Base-by-base conservation (phyloP, 2,329 filamentous ascomycete species). In the Epichloe bromicola region DNA sequence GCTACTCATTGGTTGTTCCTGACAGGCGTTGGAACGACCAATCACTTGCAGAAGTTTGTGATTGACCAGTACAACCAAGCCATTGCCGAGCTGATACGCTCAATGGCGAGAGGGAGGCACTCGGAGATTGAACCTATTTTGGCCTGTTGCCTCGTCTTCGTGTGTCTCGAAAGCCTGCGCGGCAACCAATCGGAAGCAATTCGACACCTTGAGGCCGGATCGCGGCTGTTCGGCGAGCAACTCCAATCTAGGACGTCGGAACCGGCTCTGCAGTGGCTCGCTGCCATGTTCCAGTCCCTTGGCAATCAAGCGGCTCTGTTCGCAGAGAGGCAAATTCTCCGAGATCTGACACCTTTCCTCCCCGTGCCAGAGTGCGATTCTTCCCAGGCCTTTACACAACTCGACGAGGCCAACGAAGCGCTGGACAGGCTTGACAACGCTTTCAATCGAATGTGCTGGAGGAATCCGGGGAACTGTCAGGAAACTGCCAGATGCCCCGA, bases 331-430 rank as follows among this genome's bases (percentile, higher is more conserved):
- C 48, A 39, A 30, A 30, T 50, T 6, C 48, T 50, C 8, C 48
- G 17, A 19, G 48, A 50, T 20, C 34, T 50, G 20, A 38, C 41
- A 2, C 19, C 15, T 30, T 50, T 38, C 12, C 48, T 50, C 19
- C 48, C 48, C 5, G 10, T 15, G 4, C 19, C n/a, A 19, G 41
- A 50, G 10, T 11, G 7, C 11, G 39, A 49, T 37, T 23, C 48
- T n/a, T 34, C 48, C 33, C 30, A 23, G 34, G n/a, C 33, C 19
- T 50, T 50, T 20, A 30, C 40, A 17, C 26, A 19, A 17, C 40
- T 50, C 2, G 48, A 50, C n/a, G 48, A 50, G 33, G 48, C 48
- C 33, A 45, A 50, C 20, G 48, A 50, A 15, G 48, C 48, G 30
- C 41, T 50, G 11, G 48, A 45, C 10, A 26, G 34, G 33, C 23